Evolutionary conservation across 2,329 filamentous ascomycete species (phyloP).

Genomic region (Monilinia laxa): DNA sequence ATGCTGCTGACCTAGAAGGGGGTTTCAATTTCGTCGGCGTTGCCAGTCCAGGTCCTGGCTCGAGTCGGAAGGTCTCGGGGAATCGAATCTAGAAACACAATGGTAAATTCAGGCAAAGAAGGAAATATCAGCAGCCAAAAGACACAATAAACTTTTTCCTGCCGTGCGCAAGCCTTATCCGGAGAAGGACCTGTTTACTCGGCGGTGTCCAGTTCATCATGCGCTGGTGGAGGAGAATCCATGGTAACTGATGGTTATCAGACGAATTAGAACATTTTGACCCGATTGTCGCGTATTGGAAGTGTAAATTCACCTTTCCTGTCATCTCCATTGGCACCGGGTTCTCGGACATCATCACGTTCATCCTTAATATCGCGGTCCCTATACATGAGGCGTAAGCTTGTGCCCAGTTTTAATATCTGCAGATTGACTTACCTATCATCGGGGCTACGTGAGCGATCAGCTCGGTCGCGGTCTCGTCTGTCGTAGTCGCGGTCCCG

Average conservation of each 20-base stretch:
- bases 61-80: slow-evolving; percentile 29
- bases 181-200: slow-evolving; percentile 54
- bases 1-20: slow-evolving; percentile 16
- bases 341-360: slow-evolving; percentile 72
- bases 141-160: slow-evolving; percentile 35
- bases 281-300: slow-evolving; percentile 26
- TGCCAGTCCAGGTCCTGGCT: slow-evolving; percentile 18
- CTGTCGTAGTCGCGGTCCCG: slow-evolving; percentile 76
- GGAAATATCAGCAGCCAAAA: slow-evolving; percentile 35
- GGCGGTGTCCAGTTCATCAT: slow-evolving; percentile 94
- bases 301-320: slow-evolving; percentile 68
- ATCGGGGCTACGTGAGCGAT: slow-evolving; percentile 70
- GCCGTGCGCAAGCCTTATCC: slow-evolving; percentile 31
- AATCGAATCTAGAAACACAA: slow-evolving; percentile 41
- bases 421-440: slow-evolving; percentile 48
- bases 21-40: slow-evolving; percentile 3
- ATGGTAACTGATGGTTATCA: slow-evolving; percentile 48
- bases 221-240: slow-evolving; percentile 77
- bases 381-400: slow-evolving; percentile 32
- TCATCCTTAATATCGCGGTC: slow-evolving; percentile 55
- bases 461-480: slow-evolving; percentile 56
- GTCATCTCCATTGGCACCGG: slow-evolving; percentile 80
- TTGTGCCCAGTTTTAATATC: neutral
- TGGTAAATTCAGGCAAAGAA: slow-evolving; percentile 37
- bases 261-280: slow-evolving; percentile 30